Evolutionary conservation across 2,329 filamentous ascomycete species (phyloP).

Genomic region (Colletotrichum tropicicola): DNA sequence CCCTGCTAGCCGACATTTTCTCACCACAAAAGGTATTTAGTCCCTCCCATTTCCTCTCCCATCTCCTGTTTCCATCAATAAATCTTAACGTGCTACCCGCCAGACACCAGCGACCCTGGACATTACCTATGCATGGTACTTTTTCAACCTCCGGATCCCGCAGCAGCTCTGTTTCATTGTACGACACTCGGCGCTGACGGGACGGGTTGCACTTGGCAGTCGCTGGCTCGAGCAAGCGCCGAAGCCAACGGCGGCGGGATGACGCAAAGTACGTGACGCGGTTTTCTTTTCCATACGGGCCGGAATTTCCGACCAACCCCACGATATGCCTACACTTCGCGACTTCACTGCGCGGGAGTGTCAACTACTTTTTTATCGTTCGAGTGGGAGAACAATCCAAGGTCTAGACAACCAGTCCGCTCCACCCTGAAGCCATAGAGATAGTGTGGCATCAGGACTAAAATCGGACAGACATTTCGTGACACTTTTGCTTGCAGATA

Average conservation of each 20-base stretch:
- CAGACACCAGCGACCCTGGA: not conserved
- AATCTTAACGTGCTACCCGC: not conserved
- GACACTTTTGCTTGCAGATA: not conserved
- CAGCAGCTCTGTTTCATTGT: constrained; percentile 25
- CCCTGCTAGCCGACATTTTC: not conserved
- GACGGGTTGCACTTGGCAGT: not conserved
- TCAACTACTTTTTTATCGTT: constrained; percentile 64
- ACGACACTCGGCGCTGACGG: constrained; percentile 1
- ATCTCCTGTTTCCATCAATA: not conserved
- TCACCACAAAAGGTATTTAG: not conserved
- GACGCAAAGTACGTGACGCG: not conserved
- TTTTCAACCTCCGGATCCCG: not conserved
- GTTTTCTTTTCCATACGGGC: not conserved
- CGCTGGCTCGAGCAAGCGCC: not conserved
- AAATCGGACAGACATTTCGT: constrained; percentile 65
- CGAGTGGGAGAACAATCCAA: constrained; percentile 70
- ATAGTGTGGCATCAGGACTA: constrained; percentile 69
- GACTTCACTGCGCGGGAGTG: constrained; percentile 65
- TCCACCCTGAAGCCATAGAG: constrained; percentile 71
- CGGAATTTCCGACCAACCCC: constrained; percentile 45
- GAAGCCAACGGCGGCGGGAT: not conserved
- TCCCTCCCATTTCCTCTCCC: not conserved
- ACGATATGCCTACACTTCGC: constrained; percentile 71
- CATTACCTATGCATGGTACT: constrained; percentile 8
- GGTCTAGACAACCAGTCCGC: constrained; percentile 75